Evolutionary conservation across 768 basidiomycete genomes (phyloP), one percentile per base, ranked within the genome.

Genomic region (Pseudohyphozyma bogoriensis): DNA sequence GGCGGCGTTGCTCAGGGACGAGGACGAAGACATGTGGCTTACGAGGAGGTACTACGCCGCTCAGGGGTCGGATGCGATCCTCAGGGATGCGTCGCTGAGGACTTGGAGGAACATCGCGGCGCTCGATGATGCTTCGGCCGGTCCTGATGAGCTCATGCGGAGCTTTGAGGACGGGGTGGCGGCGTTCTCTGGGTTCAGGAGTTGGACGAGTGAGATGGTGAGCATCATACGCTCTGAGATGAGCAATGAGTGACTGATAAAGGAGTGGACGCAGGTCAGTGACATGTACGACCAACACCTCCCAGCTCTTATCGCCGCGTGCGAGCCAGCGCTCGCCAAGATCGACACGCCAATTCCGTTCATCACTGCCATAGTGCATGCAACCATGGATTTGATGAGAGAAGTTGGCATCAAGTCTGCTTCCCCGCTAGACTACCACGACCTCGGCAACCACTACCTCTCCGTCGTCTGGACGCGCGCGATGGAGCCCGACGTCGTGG

Each of bases 381-480:
- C 6, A 22, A 18, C 49, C 56, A 10, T n/a, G n/a, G n/a, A n/a
- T n/a, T n/a, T n/a, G n/a, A 51, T 60, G 51, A 1, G 6, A 3
- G 24, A 32, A 18, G 33, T 60, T 40, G 39, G 45, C 2, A n/a
- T 65, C 36, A 36, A 20, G 22, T 42, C 54, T 7, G 49, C 49
- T 0, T 3, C 13, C 0, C 35, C 32, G 2, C 56, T 53, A 1
- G 15, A 28, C 4, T 65, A 58, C 33, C 64, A 65, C 33, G 31
- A 58, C 29, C 49, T 65, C 40, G 49, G 54, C 26, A 61, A 62
- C 44, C 60, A 65, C 54, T 59, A 42, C 51, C 57, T 61, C 64
- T 55, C 57, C 33, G 20, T 58, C 10, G 45, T 52, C 16, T 64
- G 59, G 51, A 9, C 12, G 0, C 42, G 45, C 1, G 51, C 59